Base-by-base conservation (phyloP, 352 stramenopile species). In the Globisporangium yorkense region DNA sequence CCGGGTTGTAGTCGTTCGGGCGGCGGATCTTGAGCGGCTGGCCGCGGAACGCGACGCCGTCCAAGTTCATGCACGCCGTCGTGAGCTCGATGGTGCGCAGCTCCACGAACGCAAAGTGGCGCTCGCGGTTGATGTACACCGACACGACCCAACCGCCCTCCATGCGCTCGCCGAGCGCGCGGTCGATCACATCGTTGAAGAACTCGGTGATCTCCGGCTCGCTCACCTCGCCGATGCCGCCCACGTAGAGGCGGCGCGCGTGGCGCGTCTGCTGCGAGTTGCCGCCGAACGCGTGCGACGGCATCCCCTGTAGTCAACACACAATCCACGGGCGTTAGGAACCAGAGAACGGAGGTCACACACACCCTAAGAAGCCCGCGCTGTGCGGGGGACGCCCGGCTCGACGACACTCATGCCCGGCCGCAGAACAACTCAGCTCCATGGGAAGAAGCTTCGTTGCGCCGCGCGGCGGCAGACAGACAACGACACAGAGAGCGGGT, bases 71-170 rank as follows among this genome's bases (percentile, higher is more conserved):
- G 71, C 94, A 98, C 4, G 96, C 89, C 7, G 94, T 98, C 31
- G 95, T 96, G 48, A 99, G 89, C 70, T 98, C 96, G 58, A 99
- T 97, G 13, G 77, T 97, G 62, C 89, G 93, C 62, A 99, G 96
- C 80, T 99, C 97, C 29, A 99, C 84, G 67, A 99, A 99, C 18
- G 92, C 96, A 61, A 99, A 99, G 43, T 96, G 87, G 52, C 96
- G 91, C 64, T 98, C 95, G 53, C 84, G 75, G 74, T 99, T 98
- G 57, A 98, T 97, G 72, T 98, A 98, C 8, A 98, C 84, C 27
- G 81, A 92, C 50, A 92, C 81, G 20, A 94, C 84, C 7, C 77
- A 79, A 45, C 84, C 84, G 44, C 83, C 80, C 40, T 92, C 78
- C 58, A 89, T 78, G 20, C 74, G 77, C 57, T 90, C 80, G 31